Conservation (phyloP, 179 eudicot species). For the Amaranthus tricolor region DNA sequence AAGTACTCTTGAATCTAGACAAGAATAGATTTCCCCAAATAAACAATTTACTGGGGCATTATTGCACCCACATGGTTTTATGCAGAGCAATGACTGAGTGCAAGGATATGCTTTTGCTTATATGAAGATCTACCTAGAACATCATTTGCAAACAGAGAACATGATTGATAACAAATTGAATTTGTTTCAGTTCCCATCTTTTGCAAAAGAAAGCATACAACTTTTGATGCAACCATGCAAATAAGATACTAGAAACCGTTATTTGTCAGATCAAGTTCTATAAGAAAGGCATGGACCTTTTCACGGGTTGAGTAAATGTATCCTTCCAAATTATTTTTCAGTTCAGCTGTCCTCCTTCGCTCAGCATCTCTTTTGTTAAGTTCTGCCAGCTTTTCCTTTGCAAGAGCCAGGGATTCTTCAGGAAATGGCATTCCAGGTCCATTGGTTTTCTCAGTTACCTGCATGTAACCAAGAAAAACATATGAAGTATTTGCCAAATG, state of each 20-base stretch:
- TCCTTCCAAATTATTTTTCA: slow-evolving; percentile 83
- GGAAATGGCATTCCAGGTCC: slow-evolving; percentile 69
- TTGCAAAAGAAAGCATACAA: neutral
- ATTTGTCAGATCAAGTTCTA: slow-evolving; percentile 1
- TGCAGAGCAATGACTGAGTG: neutral
- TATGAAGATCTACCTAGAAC: neutral
- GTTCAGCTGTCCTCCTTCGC: slow-evolving; percentile 84
- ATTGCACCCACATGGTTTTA: neutral
- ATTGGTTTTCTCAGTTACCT: slow-evolving; percentile 74
- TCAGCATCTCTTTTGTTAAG: slow-evolving; percentile 86
- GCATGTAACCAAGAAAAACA: slow-evolving; percentile 23
- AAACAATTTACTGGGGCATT: neutral
- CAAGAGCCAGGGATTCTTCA: slow-evolving; percentile 59
- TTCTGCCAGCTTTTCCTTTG: slow-evolving; percentile 62
- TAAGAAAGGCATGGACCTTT: slow-evolving; percentile 47
- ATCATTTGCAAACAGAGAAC: neutral
- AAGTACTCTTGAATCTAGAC: too few relatives aligned
- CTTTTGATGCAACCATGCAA: neutral
- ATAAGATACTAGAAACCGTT: neutral
- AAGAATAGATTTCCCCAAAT: too few relatives aligned
- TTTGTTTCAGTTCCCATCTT: too few relatives aligned
- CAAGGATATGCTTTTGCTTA: neutral
- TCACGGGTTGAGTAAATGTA: slow-evolving; percentile 86
- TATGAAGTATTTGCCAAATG: neutral
- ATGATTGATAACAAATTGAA: neutral